phyloP scores from a whole-genome alignment of 2,329 filamentous ascomycete genomes.

The Camillea tinctor region DNA sequence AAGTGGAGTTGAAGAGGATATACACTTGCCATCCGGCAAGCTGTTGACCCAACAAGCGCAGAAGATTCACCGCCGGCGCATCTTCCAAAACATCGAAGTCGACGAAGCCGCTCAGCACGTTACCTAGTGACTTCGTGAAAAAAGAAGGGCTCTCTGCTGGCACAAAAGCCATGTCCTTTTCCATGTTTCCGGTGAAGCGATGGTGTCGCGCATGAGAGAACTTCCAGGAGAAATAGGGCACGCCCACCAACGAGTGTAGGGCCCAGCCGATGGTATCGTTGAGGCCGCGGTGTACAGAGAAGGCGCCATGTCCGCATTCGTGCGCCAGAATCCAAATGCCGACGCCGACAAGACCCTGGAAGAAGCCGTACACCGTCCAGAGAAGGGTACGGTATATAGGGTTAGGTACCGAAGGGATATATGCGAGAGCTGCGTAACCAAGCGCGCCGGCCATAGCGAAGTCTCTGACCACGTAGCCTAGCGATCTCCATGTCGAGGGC shows the following conservation, averaged over 20 bases:
- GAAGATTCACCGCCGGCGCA: slow-evolving; percentile 55
- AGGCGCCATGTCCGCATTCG: slow-evolving; percentile 69
- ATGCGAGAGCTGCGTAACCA: slow-evolving; percentile 50
- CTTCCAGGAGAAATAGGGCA: slow-evolving; percentile 74
- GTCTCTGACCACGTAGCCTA: slow-evolving; percentile 58
- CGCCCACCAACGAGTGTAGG: slow-evolving; percentile 62
- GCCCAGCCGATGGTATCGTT: slow-evolving; percentile 65
- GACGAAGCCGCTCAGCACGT: slow-evolving; percentile 36
- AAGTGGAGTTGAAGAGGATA: slow-evolving; percentile 57
- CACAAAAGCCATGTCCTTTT: slow-evolving; percentile 66
- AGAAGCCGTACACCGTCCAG: slow-evolving; percentile 60
- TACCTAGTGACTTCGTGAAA: slow-evolving; percentile 27
- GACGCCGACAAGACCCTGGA: slow-evolving; percentile 61
- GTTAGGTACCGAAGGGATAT: slow-evolving; percentile 51
- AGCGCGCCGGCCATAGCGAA: slow-evolving; percentile 47
- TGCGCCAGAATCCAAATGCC: slow-evolving; percentile 71
- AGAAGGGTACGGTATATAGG: slow-evolving; percentile 42
- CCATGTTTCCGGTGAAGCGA: slow-evolving; percentile 65
- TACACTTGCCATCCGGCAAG: slow-evolving; percentile 64
- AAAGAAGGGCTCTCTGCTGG: slow-evolving; percentile 45
- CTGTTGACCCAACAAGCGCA: slow-evolving; percentile 60
- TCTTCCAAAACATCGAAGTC: slow-evolving; percentile 61
- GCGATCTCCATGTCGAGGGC: slow-evolving; percentile 49
- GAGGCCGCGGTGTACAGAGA: slow-evolving; percentile 53
- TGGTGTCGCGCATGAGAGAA: slow-evolving; percentile 70